Percentiles rank a stretch among this genome's conserved stretches.
Conservation (phyloP, 257 asterid genomes). For the Sherardia arvensis region DNA sequence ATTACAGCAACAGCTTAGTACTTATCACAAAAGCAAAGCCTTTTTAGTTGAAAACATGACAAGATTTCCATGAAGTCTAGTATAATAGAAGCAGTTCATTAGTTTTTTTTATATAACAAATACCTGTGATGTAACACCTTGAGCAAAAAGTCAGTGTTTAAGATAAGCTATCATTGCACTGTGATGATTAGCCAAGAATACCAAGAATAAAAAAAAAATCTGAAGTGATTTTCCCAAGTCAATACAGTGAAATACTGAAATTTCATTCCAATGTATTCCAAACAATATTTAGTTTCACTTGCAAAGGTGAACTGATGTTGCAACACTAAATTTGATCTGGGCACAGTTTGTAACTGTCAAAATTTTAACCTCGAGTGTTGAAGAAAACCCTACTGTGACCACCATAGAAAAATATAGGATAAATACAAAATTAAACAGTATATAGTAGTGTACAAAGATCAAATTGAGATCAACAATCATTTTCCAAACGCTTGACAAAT, state of each 20-base stretch:
- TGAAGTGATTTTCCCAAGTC: background rate
- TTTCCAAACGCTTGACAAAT: background rate
- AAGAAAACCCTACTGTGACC: background rate
- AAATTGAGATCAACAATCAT: background rate
- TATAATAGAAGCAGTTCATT: background rate
- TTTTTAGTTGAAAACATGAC: background rate
- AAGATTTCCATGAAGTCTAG: background rate
- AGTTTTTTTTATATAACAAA: background rate
- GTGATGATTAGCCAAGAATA: background rate
- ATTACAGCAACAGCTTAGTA: background rate
- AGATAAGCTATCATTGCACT: background rate
- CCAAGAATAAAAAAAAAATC: background rate
- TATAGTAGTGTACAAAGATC: background rate
- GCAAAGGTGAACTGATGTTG: background rate
- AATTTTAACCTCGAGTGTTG: background rate
- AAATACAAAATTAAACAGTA: background rate
- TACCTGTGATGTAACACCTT: background rate
- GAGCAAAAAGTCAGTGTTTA: background rate
- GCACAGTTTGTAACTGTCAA: too few relatives aligned
- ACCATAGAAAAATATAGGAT: background rate
- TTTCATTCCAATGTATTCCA: background rate
- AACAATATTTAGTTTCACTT: background rate
- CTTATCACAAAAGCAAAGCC: background rate
- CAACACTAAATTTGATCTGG: background rate
- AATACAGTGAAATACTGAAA: background rate